These are phyloP conservation scores for Phytophthora hybrid DNA, from an alignment of 352 stramenopile species.

Conservation along the genomic window DNA sequence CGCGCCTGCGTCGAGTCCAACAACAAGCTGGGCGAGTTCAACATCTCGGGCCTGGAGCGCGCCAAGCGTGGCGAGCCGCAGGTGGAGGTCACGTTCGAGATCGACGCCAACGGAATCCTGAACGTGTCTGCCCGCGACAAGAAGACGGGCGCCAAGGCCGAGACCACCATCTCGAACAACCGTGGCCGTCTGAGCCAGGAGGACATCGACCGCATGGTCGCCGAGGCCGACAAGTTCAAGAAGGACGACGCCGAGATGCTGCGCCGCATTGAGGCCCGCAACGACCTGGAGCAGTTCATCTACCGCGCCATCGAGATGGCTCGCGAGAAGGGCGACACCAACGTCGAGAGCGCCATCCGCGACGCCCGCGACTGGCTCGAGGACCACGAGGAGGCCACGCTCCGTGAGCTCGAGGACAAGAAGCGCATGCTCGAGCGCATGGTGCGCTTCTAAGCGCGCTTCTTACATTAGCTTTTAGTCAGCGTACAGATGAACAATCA, in stretches of 20 bases:
- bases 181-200: constrained; percentile 71
- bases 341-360: constrained; percentile 82
- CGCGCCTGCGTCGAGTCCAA: constrained; percentile 89
- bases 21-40: constrained; percentile 95
- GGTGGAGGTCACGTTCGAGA: constrained; percentile 91
- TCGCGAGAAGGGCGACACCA: constrained; percentile 72
- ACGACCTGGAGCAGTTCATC: constrained; percentile 77
- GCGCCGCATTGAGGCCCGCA: constrained; percentile 71
- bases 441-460: constrained; percentile 65
- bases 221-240: constrained; percentile 78
- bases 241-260: constrained; percentile 80
- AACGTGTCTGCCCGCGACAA: constrained; percentile 92
- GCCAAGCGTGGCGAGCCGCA: constrained; percentile 91
- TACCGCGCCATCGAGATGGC: constrained; percentile 77
- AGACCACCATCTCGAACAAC: constrained; percentile 84
- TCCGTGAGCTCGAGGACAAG: constrained; percentile 96
- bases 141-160: constrained; percentile 71
- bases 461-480: constrained; percentile 44
- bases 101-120: constrained; percentile 94
- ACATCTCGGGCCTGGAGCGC: constrained; percentile 89
- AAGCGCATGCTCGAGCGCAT: constrained; percentile 85
- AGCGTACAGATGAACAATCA: constrained; percentile 44
- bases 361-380: constrained; percentile 92
- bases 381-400: constrained; percentile 87
- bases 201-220: constrained; percentile 78